Base-by-base conservation (phyloP, 2,329 filamentous ascomycete genomes). In the Rugonectria rugulosa region DNA sequence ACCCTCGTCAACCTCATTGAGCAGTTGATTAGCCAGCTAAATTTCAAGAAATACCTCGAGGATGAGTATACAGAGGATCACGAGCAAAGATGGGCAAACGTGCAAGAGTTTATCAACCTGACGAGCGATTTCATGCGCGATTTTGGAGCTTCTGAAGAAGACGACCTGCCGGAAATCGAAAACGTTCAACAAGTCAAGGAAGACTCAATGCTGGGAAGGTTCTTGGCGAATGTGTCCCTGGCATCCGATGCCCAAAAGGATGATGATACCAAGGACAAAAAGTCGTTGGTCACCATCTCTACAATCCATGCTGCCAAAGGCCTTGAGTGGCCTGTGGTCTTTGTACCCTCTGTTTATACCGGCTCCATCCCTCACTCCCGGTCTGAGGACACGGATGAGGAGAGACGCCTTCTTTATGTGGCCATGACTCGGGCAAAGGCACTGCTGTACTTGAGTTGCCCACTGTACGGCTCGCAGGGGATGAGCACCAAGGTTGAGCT, bases 281-380 rank as follows among this genome's bases (percentile, higher is more conserved):
- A 80, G 23, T 79, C 84, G 2, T 81, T 90, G 64, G 85, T 98
- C 17, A 97, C 93, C 0, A 91, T 99, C 20, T 97, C 92, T 6
- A 99, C 94, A 0, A 97, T 99, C 10, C 94, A 99, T 70, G 92
- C 93, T 1, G 92, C 94, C 3, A 99, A 99, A 73, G 94, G 94
- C 3, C 80, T 99, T 1, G 94, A 99, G 72, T 99, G 95, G 95
- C 94, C 94, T 0, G 82, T 97, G 2, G 92, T 98, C 1, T 98
- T 98, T 71, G 87, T 98, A 14, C 93, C 95, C 6, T 91, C 90
- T 1, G 89, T 92, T 21, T 97, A 96, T 69, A 86, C 92, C 41
- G 95, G 94, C 1, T 94, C 89, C 2, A 96, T 98, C 56, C 94
- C 94, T 5, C 94, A 98, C 71, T 89, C 88, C 2, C 84, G 93